A percentile compares a stretch with the other conserved stretches of the same genome.
phyloP scores from a whole-genome alignment of 139 green algal genomes.

The Auxenochlorella pyrenoidosa region DNA sequence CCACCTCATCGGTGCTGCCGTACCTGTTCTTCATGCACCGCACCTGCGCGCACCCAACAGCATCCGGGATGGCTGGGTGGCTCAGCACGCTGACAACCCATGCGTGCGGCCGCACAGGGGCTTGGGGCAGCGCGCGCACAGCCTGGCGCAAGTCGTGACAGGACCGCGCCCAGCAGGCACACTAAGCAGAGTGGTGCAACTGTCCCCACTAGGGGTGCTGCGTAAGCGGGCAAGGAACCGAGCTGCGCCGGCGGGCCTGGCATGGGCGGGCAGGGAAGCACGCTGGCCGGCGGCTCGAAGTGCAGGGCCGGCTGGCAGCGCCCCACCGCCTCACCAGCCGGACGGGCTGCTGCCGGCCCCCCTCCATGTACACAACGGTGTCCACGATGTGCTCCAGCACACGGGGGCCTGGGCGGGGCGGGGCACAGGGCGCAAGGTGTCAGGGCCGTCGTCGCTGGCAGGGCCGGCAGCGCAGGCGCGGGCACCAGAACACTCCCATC shows the following conservation, averaged over 20 bases:
- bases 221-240: too few species aligned
- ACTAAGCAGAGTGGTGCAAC: too few species aligned
- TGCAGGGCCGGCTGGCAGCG: neutral
- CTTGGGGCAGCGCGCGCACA: neutral
- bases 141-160: neutral
- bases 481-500: too few species aligned
- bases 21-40: conserved; percentile 89
- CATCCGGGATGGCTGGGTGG: too few species aligned
- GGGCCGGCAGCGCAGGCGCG: too few species aligned
- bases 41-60: conserved; percentile 57
- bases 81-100: too few species aligned
- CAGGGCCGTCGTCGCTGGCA: too few species aligned
- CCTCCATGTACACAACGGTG: conserved; percentile 94
- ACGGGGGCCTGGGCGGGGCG: conserved; percentile 84
- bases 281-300: neutral
- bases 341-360: conserved; percentile 57
- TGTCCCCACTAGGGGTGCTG: too few species aligned
- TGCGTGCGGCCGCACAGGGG: too few species aligned
- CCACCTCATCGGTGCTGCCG: conserved; percentile 88
- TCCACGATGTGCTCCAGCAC: conserved; percentile 98
- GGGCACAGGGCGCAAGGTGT: conserved; percentile 38
- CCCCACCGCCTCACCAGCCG: neutral
- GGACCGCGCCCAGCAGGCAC: neutral
- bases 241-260: too few species aligned
- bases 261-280: too few species aligned